Evolutionary conservation across 345 rosid genomes (phyloP).

Genomic region (Abelmoschus esculentus): DNA sequence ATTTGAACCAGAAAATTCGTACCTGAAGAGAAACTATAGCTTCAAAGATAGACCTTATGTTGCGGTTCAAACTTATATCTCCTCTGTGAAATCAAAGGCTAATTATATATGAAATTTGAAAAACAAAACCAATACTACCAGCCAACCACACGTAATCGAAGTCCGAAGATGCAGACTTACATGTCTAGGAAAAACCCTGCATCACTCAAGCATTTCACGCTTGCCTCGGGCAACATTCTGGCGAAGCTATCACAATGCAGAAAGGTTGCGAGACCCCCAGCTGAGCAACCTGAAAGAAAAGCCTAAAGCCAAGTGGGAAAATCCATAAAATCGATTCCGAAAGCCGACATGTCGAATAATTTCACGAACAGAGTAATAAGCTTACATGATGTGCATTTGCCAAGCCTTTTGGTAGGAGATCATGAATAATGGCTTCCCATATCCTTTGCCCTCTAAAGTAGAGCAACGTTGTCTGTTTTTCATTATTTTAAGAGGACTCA

Average conservation of each 20-base stretch:
- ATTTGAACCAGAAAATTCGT: not conserved
- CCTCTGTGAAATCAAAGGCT: constrained; percentile 35
- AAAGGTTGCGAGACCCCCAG: constrained; percentile 79
- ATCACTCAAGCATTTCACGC: constrained; percentile 84
- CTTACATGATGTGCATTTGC: constrained; percentile 54
- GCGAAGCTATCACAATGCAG: constrained; percentile 69
- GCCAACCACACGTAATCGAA: not conserved
- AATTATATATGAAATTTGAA: not conserved
- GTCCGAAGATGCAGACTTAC: constrained; percentile 30
- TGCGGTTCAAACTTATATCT: constrained; percentile 49
- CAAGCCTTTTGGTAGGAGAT: constrained; percentile 77
- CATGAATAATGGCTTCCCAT: constrained; percentile 73
- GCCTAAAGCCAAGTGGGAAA: constrained; percentile 35
- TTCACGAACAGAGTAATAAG: not conserved
- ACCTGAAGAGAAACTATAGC: constrained; percentile 62
- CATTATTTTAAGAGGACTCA: constrained; percentile 7
- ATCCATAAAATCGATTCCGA: not conserved
- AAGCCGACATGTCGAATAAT: not conserved
- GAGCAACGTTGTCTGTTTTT: constrained; percentile 59
- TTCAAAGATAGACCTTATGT: constrained; percentile 49
- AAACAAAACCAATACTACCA: not conserved
- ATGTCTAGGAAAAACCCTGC: constrained; percentile 80
- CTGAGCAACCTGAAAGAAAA: constrained; percentile 93
- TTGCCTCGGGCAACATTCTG: constrained; percentile 47
- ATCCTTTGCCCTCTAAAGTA: constrained; percentile 84